A percentile compares a stretch with the other conserved stretches of the same genome.
These are phyloP conservation scores for Tolypocladium cylindrosporum DNA, from an alignment of 2,329 filamentous ascomycete species.

Conservation along the genomic window DNA sequence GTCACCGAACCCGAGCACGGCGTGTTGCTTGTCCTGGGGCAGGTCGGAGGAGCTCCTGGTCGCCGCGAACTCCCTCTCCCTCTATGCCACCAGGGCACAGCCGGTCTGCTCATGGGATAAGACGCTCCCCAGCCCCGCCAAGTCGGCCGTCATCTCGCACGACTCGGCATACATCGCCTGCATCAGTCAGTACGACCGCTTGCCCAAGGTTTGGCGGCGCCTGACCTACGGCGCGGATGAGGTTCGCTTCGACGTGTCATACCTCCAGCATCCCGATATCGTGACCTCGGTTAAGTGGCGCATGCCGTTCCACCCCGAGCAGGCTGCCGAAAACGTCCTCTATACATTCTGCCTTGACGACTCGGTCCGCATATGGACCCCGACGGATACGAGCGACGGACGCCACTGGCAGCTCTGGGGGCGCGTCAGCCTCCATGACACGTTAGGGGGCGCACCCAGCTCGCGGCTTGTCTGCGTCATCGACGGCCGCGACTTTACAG, in stretches of 20 bases:
- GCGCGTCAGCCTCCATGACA: constrained; percentile 63
- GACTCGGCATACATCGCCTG: constrained; percentile 84
- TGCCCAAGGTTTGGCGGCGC: constrained; percentile 90
- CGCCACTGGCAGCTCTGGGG: constrained; percentile 73
- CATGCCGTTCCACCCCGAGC: constrained; percentile 63
- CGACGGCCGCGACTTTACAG: constrained; percentile 68
- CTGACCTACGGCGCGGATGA: constrained; percentile 75
- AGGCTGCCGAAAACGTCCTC: constrained; percentile 74
- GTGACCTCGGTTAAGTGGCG: constrained; percentile 87
- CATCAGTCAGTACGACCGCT: constrained; percentile 63
- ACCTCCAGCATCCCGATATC: constrained; percentile 71
- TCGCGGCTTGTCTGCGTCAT: constrained; percentile 58
- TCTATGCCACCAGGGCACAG: constrained; percentile 48
- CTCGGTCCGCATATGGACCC: constrained; percentile 72
- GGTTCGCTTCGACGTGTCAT: constrained; percentile 80
- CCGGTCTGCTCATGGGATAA: constrained; percentile 63
- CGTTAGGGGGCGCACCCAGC: constrained; percentile 43
- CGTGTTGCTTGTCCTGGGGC: constrained; percentile 69
- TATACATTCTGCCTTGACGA: constrained; percentile 84
- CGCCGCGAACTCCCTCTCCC: constrained; percentile 57
- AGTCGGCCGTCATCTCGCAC: constrained; percentile 70
- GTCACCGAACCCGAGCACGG: constrained; percentile 20
- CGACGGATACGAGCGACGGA: constrained; percentile 59
- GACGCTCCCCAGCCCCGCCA: constrained; percentile 59
- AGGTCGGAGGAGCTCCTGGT: constrained; percentile 74